Conservation (phyloP, 495 filamentous ascomycete genomes). For the Margaritispora aquatica region DNA sequence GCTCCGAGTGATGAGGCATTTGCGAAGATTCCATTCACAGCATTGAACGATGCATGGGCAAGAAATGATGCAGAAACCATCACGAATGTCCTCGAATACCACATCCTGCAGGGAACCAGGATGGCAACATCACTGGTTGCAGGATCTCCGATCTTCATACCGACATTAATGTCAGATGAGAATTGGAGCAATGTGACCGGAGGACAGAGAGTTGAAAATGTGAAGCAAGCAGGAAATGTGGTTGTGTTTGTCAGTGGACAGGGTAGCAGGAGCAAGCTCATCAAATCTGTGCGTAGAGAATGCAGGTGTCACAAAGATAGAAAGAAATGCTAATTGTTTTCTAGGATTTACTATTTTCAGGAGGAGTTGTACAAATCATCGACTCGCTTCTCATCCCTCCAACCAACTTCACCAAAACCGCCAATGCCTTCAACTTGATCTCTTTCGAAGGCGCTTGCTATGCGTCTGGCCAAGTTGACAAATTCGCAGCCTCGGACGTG, state of each 20-base stretch:
- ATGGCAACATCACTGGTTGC: constrained; percentile 36
- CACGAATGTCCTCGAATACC: constrained; percentile 52
- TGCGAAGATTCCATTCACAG: constrained; percentile 29
- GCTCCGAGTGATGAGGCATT: constrained; percentile 60
- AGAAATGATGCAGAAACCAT: constrained; percentile 33
- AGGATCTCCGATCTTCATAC: constrained; percentile 43
- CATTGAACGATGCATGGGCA: constrained; percentile 20
- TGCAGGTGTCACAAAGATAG: background rate
- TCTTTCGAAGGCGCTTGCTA: constrained; percentile 50
- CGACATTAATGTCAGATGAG: constrained; percentile 46
- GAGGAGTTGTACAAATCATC: constrained; percentile 62
- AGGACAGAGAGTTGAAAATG: constrained; percentile 33
- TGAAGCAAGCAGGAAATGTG: constrained; percentile 27
- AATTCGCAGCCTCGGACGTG: constrained; percentile 40
- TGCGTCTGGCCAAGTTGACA: constrained; percentile 33
- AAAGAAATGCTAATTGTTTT: background rate
- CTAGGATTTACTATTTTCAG: constrained; percentile 50
- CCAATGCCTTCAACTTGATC: constrained; percentile 46
- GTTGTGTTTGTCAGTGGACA: constrained; percentile 34
- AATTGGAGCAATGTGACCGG: constrained; percentile 36
- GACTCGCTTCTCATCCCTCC: constrained; percentile 53
- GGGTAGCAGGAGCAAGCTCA: constrained; percentile 29
- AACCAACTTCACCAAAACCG: constrained; percentile 40
- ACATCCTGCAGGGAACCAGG: constrained; percentile 52
- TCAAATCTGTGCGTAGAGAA: constrained; percentile 11